Percentiles rank a stretch among this genome's conserved stretches.
Conservation (phyloP, 176 grass and related monocot genomes). For the Dactylis glomerata region DNA sequence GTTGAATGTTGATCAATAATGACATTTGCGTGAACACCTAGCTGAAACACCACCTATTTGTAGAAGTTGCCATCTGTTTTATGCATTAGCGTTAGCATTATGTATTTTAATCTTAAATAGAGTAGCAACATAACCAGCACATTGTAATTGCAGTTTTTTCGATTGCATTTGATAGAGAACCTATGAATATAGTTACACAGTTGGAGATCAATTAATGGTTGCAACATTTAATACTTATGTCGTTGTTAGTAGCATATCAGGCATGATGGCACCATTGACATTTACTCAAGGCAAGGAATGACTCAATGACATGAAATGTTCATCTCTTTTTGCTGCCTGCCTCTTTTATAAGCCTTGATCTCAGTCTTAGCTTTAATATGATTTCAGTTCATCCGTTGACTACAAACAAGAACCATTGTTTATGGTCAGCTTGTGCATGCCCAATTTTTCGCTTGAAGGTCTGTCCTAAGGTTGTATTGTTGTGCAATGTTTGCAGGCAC, state of each 20-base stretch:
- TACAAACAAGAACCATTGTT: background rate
- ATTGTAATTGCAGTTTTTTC: background rate
- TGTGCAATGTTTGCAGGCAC: constrained; percentile 52
- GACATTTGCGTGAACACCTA: background rate
- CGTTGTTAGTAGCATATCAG: background rate
- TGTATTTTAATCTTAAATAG: background rate
- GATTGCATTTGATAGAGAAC: background rate
- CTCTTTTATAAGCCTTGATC: background rate
- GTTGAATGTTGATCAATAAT: background rate
- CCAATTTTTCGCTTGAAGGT: too few relatives aligned
- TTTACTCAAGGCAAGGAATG: background rate
- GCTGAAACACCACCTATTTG: background rate
- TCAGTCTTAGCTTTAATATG: background rate
- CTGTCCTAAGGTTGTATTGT: background rate
- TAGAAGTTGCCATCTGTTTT: background rate
- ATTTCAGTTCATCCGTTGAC: background rate
- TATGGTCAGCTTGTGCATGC: background rate
- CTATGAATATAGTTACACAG: background rate
- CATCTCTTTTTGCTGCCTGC: background rate
- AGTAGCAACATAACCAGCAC: background rate
- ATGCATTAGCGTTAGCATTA: background rate
- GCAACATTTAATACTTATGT: background rate
- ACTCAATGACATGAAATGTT: background rate
- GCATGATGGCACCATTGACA: background rate
- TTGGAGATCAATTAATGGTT: background rate